Evolutionary conservation across 2,329 filamentous ascomycete species (phyloP), one percentile per base, ranked within the genome.

Genomic region (Aureobasidium sp.): DNA sequence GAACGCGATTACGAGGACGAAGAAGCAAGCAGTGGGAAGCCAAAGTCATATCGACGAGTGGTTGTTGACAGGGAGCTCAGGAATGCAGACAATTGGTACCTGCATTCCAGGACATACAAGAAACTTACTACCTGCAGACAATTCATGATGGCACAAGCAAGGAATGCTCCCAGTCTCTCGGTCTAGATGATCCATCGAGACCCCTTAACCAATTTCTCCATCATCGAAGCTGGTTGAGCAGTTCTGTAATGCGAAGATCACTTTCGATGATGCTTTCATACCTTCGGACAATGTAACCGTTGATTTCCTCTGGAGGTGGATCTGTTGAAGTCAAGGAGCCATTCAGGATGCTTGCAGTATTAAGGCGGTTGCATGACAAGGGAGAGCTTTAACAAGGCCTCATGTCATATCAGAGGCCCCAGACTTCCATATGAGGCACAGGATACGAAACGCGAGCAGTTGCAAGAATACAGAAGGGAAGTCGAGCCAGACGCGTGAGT

Each of bases 1-100:
- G 14, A 25, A 45, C 44, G 44, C 55, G 25, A 11, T 59, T 59
- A 41, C 44, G 27, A 59, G 27, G 16, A 7, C 25, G 25, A 48
- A 30, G 25, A 37, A 34, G 11, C 55, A 29, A 49, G 9, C 16
- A 29, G 42, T 41, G 34, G 44, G 34, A 41, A 41, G 34, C 21
- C 27, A 49, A 39, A 49, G 32, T 48, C 44, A 59, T 59, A 49
- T 59, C 25, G 44, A 25, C n/a, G 25, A 11, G 14, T 32, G 21
- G 13, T 59, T 59, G 55, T 59, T 59, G 55, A 59, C 55, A 59
- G 32, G 44, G 30, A n/a, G 55, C 44, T 49, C n/a, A 49, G 55
- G 55, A 59, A 59, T 59, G 55, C 34, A 14, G 32, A n/a, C 16
- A 8, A 5, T 30, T 21, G 55, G 44, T 48, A 59, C 55, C 36